A percentile compares a stretch with the other conserved stretches of the same genome.
Conservation (phyloP, 108 stramenopile genomes). For the Nannochloropsis gaditana region DNA sequence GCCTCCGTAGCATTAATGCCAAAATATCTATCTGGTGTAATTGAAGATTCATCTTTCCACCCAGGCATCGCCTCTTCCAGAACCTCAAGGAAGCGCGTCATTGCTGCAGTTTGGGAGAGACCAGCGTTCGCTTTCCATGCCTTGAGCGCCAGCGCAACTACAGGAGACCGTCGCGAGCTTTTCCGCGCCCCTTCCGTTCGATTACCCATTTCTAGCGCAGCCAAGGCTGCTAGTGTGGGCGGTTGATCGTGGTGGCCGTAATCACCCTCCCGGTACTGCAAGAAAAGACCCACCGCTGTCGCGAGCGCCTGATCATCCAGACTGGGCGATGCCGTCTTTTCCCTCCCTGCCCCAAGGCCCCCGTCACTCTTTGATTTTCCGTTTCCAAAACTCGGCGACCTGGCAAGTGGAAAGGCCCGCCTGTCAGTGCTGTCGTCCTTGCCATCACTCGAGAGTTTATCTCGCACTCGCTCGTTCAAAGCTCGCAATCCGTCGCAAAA, state of each 20-base stretch:
- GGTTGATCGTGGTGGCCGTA: neutral
- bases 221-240: neutral
- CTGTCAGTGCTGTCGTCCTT: neutral
- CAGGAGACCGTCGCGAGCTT: neutral
- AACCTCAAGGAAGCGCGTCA: neutral
- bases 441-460: neutral
- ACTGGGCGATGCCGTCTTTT: neutral
- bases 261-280: neutral
- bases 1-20: no score
- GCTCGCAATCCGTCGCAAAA: constrained; percentile 2
- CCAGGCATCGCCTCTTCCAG: neutral
- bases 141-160: neutral
- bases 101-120: neutral
- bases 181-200: neutral
- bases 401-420: neutral
- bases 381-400: neutral
- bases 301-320: neutral
- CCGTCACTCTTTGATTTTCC: neutral
- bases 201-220: neutral
- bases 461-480: neutral
- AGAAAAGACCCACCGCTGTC: neutral
- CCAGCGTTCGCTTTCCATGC: neutral
- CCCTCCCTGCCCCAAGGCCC: neutral
- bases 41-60: neutral
- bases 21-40: no score